phyloP scores from a whole-genome alignment of 208 protist genomes.

The Cochliopodium minus region DNA sequence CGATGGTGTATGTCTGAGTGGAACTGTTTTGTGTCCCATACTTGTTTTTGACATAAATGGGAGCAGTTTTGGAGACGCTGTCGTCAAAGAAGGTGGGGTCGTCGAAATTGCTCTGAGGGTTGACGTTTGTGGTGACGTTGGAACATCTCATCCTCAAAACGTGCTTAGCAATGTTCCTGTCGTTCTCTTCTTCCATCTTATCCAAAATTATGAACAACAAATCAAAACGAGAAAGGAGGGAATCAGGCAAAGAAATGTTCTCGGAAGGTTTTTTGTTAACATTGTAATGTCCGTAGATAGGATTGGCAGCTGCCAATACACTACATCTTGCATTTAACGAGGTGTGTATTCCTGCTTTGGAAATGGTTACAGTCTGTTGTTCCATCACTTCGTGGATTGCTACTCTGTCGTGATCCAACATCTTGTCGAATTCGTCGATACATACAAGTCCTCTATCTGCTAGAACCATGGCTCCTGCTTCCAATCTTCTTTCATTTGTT shows the following conservation, averaged over 20 bases:
- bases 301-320: slow-evolving; percentile 97
- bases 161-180: slow-evolving; percentile 73
- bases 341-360: slow-evolving; percentile 97
- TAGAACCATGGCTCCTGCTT: slow-evolving; percentile 98
- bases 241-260: slow-evolving; percentile 93
- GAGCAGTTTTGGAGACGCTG: slow-evolving; percentile 34
- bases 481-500: slow-evolving; percentile 78
- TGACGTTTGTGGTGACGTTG: slow-evolving; percentile 32
- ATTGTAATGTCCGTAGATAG: slow-evolving; percentile 93
- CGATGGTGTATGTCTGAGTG: no score
- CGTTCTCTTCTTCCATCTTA: slow-evolving; percentile 59
- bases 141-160: slow-evolving; percentile 88
- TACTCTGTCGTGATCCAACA: slow-evolving; percentile 82
- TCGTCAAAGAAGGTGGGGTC: slow-evolving; percentile 34
- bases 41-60: not conserved
- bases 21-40: no score
- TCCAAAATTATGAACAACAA: slow-evolving; percentile 98
- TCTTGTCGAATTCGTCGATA: slow-evolving; percentile 99
- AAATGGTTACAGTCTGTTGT: slow-evolving; percentile 98
- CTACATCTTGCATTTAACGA: slow-evolving; percentile 92
- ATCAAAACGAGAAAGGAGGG: slow-evolving; percentile 98
- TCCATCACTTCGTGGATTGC: slow-evolving; percentile 98
- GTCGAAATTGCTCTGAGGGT: slow-evolving; percentile 38
- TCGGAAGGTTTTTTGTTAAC: slow-evolving; percentile 56
- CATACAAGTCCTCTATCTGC: slow-evolving; percentile 94